Conservation (phyloP, 805 yeast species). For the Saturnispora hagleri region DNA sequence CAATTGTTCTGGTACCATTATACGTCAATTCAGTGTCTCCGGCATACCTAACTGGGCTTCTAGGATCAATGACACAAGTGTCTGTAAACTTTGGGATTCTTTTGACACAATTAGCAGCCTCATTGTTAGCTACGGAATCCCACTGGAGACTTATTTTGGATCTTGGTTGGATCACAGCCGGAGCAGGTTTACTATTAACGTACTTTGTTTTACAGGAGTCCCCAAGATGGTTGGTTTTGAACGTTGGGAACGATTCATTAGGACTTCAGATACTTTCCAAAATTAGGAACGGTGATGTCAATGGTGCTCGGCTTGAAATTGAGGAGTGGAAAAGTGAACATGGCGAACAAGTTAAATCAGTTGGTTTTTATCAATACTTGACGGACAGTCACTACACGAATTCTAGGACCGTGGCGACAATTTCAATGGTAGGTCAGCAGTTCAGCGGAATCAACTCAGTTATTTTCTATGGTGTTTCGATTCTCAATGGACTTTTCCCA, state of each 20-base stretch:
- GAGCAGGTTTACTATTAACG: constrained; percentile 35
- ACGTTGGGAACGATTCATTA: constrained; percentile 29
- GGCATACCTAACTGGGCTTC: constrained; percentile 50
- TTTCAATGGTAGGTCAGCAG: constrained; percentile 78
- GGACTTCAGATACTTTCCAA: constrained; percentile 24
- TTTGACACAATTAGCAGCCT: constrained; percentile 66
- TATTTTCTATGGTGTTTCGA: constrained; percentile 86
- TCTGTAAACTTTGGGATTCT: constrained; percentile 80
- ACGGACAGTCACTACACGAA: constrained; percentile 41
- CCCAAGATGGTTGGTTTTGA: constrained; percentile 65
- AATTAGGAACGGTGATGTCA: constrained; percentile 28
- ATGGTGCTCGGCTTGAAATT: constrained; percentile 18
- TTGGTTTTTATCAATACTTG: constrained; percentile 35
- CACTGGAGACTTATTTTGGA: constrained; percentile 69
- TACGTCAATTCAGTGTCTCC: constrained; percentile 79
- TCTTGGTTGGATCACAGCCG: constrained; percentile 50
- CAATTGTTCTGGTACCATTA: constrained; percentile 78
- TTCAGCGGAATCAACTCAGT: constrained; percentile 89
- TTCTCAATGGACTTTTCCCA: constrained; percentile 66
- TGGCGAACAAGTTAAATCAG: constrained; percentile 16
- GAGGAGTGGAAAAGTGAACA: constrained; percentile 25
- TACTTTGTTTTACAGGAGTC: constrained; percentile 52
- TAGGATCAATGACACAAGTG: constrained; percentile 88
- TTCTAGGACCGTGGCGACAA: constrained; percentile 58
- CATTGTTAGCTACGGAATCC: constrained; percentile 51